Evolutionary conservation across 352 stramenopile genomes (phyloP).

Genomic region (Phytophthora agathidicida): DNA sequence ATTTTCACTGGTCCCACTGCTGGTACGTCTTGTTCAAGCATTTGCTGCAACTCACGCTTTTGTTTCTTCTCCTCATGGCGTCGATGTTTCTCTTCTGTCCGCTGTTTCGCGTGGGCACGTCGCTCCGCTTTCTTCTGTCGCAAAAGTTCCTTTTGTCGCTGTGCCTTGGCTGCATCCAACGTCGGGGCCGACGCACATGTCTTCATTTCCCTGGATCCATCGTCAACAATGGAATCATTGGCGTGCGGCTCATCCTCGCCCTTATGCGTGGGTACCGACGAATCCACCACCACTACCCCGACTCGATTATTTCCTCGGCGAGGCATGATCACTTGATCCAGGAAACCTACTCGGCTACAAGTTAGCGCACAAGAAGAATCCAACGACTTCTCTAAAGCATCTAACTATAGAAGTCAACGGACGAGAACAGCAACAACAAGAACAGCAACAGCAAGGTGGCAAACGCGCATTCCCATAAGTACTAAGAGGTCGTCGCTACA

Average conservation of each 20-base stretch:
- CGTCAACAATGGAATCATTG: conserved; percentile 1
- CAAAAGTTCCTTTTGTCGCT: conserved; percentile 52
- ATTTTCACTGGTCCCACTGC: neutral
- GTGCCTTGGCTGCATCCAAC: conserved; percentile 30
- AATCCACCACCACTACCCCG: conserved; percentile 21
- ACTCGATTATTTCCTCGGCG: conserved; percentile 30
- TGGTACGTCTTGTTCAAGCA: conserved; percentile 17
- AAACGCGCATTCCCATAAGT: too few relatives aligned
- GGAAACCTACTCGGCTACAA: neutral
- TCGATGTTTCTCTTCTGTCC: conserved; percentile 28
- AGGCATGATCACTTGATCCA: conserved; percentile 22
- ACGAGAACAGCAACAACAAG: conserved; percentile 7
- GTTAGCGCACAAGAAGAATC: neutral
- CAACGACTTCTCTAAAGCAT: neutral
- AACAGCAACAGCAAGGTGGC: too few relatives aligned
- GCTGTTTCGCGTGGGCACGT: conserved; percentile 49
- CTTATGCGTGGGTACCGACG: conserved; percentile 5
- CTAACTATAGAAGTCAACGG: conserved; percentile 33
- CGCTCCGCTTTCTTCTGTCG: conserved; percentile 58
- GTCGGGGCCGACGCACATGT: conserved; percentile 7
- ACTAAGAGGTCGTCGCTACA: conserved; percentile 14
- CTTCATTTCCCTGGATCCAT: neutral
- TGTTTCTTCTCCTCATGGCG: conserved; percentile 28
- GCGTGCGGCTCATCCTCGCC: conserved; percentile 20
- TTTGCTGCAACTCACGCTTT: conserved; percentile 11